These are phyloP conservation scores for Cenococcum geophilum DNA, from an alignment of 495 filamentous ascomycete genomes.

Conservation along the genomic window DNA sequence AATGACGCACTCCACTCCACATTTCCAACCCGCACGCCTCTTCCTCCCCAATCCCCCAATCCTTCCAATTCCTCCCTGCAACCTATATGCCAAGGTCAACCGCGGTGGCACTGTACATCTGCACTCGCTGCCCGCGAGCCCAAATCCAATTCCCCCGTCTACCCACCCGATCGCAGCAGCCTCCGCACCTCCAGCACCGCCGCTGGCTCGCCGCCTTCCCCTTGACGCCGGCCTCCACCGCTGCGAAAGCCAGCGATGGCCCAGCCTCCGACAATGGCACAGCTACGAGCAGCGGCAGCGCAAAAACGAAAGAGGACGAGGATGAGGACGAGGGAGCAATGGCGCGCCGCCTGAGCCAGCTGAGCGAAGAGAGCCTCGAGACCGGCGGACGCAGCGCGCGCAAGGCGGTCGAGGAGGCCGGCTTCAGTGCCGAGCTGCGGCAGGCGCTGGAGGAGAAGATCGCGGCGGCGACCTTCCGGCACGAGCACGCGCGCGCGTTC, in stretches of 20 bases:
- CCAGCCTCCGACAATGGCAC: background rate
- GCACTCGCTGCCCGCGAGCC: conserved; percentile 34
- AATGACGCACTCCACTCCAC: background rate
- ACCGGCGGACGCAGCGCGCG: too few relatives aligned
- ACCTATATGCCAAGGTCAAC: conserved; percentile 20
- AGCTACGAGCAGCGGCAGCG: too few relatives aligned
- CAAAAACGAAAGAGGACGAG: background rate
- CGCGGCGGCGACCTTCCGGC: conserved; percentile 61
- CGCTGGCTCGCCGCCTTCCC: background rate
- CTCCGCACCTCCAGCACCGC: background rate
- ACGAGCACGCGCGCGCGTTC: conserved; percentile 63
- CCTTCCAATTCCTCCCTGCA: background rate
- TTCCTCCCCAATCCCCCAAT: background rate
- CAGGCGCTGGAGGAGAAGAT: conserved; percentile 66
- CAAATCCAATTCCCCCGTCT: background rate
- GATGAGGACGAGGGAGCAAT: conserved; percentile 53
- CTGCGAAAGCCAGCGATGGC: conserved; percentile 1
- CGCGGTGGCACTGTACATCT: conserved; percentile 16
- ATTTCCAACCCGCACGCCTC: background rate
- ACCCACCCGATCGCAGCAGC: background rate
- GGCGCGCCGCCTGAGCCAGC: conserved; percentile 65
- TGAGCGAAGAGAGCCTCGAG: conserved; percentile 75
- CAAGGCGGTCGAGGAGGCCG: conserved; percentile 70
- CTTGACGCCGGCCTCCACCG: conserved; percentile 6
- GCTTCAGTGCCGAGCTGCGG: conserved; percentile 83